Percentiles rank a stretch among this genome's conserved stretches.
phyloP scores from a whole-genome alignment of 352 stramenopile genomes.

The Pythium folliculosum region DNA sequence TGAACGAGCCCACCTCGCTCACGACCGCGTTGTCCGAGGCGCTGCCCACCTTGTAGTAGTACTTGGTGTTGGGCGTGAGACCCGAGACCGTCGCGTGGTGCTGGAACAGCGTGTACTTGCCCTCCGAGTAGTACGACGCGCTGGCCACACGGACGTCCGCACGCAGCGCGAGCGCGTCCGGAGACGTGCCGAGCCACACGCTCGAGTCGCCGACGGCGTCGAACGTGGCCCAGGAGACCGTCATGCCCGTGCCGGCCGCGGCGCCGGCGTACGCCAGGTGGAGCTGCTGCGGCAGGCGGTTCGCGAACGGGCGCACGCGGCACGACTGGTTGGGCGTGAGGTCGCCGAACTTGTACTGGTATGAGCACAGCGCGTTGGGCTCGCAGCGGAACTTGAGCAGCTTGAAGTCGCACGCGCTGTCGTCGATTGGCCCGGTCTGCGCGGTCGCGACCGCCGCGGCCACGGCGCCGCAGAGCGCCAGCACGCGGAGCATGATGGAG shows the following conservation, averaged over 20 bases:
- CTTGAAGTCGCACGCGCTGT: slow-evolving; percentile 11
- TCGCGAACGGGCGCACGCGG: slow-evolving; percentile 13
- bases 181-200: slow-evolving; percentile 25
- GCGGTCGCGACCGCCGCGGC: background rate
- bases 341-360: slow-evolving; percentile 30
- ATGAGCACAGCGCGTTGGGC: slow-evolving; percentile 23
- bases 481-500: background rate
- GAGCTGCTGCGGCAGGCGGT: slow-evolving; percentile 31
- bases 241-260: slow-evolving; percentile 34
- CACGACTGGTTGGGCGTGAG: slow-evolving; percentile 27
- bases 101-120: slow-evolving; percentile 22
- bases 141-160: slow-evolving; percentile 14
- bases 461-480: background rate
- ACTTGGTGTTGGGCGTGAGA: slow-evolving; percentile 26
- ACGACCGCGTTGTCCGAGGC: background rate
- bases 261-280: slow-evolving; percentile 33
- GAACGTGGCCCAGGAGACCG: slow-evolving; percentile 35
- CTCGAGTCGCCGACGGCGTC: slow-evolving; percentile 4
- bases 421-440: slow-evolving; percentile 2
- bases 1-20: slow-evolving; percentile 20
- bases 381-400: slow-evolving; percentile 13
- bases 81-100: slow-evolving; percentile 31
- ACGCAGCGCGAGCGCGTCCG: slow-evolving; percentile 5
- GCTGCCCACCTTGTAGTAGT: slow-evolving; percentile 33
- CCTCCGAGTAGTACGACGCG: slow-evolving; percentile 28